Percentiles rank a stretch among this genome's conserved stretches.
These are phyloP conservation scores for Nepenthes mirabilis DNA, from an alignment of 148 eudicot species.

Conservation along the genomic window DNA sequence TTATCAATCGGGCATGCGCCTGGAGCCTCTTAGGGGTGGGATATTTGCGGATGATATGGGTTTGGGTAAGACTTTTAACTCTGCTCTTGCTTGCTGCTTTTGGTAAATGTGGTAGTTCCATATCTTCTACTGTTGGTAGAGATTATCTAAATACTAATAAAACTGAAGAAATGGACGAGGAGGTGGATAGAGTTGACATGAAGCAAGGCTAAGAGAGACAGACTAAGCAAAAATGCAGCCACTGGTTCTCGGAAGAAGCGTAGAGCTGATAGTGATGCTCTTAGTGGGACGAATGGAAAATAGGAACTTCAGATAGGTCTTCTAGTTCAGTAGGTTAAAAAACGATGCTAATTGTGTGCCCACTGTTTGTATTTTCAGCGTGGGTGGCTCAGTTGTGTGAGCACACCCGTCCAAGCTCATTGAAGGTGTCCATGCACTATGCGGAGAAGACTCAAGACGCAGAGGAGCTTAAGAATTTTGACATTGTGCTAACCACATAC, in stretches of 20 bases:
- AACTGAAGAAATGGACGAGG: constrained; percentile 10
- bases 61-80: constrained; percentile 78
- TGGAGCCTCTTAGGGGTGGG: constrained; percentile 77
- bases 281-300: constrained; percentile 5
- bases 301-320: constrained; percentile 2
- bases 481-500: constrained; percentile 75
- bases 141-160: constrained; percentile 9
- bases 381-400: constrained; percentile 70
- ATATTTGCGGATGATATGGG: constrained; percentile 98
- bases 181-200: neutral
- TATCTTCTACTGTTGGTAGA: constrained; percentile 8
- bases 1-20: constrained; percentile 35
- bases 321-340: constrained; percentile 1
- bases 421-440: constrained; percentile 63
- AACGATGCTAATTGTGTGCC: constrained; percentile 66
- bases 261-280: constrained; percentile 20
- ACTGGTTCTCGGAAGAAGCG: constrained; percentile 28
- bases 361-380: constrained; percentile 70
- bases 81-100: constrained; percentile 74
- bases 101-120: constrained; percentile 22
- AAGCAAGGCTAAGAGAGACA: constrained; percentile 27
- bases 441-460: constrained; percentile 60
- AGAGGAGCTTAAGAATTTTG: constrained; percentile 55
- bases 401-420: constrained; percentile 46
- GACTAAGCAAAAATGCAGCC: constrained; percentile 9